Conservation (phyloP, 2,329 filamentous ascomycete genomes). For the Aspergillus pseudoglaucus region DNA sequence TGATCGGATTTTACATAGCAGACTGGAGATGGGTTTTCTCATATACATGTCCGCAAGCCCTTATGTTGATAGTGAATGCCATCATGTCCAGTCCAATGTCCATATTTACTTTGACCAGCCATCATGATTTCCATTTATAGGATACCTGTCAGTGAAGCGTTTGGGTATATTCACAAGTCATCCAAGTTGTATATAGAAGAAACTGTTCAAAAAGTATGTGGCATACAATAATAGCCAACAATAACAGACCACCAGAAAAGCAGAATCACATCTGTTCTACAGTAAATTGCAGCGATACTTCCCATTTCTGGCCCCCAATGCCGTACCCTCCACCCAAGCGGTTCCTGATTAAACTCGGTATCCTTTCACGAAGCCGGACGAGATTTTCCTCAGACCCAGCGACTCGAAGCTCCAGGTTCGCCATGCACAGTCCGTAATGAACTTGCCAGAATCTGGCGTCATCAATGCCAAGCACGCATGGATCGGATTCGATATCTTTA, state of each 20-base stretch:
- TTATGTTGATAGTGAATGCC: background rate
- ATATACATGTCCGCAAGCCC: background rate
- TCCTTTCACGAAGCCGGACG: constrained; percentile 65
- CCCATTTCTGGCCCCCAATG: constrained; percentile 73
- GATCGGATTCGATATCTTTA: constrained; percentile 75
- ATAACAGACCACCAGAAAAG: background rate
- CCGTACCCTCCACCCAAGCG: constrained; percentile 84
- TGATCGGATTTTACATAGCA: background rate
- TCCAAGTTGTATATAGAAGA: background rate
- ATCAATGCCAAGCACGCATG: constrained; percentile 68
- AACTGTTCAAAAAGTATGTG: background rate
- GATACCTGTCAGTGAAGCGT: background rate
- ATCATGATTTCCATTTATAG: background rate
- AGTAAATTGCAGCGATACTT: constrained; percentile 79
- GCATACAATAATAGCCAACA: background rate
- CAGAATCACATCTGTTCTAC: constrained; percentile 36
- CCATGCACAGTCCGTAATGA: constrained; percentile 94
- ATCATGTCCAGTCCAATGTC: background rate
- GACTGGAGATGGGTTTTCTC: background rate
- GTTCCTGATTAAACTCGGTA: constrained; percentile 74
- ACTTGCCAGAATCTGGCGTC: constrained; percentile 98
- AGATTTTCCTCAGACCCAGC: constrained; percentile 65
- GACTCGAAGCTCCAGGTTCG: constrained; percentile 77
- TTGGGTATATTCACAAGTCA: background rate
- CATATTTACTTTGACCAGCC: background rate